Evolutionary conservation across 768 basidiomycete species (phyloP), one percentile per base, ranked within the genome.

Genomic region (Suillus placidus): DNA sequence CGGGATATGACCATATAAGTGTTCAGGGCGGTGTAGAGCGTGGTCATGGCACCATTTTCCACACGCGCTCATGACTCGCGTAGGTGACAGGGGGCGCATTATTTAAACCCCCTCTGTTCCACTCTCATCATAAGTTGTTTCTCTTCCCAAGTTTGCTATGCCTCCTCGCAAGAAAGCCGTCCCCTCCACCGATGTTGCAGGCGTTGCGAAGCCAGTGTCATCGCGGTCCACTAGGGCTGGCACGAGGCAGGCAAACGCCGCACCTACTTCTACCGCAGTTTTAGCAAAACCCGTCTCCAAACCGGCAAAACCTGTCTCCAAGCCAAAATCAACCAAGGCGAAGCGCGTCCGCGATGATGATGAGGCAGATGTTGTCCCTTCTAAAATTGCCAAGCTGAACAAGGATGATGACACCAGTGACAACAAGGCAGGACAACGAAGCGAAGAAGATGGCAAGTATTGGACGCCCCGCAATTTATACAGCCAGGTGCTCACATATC

Each of bases 161-260:
- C 80, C 82, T 66, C 82, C 84, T 56, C 77, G 81, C 64, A 84
- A 83, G 72, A 84, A 83, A 75, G 70, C 78, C 45, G 66, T 78
- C 38, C 68, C 75, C 61, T 69, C 74, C 64, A 32, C 58, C 32
- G 43, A 47, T 18, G 45, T n/a, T 35, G 77, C 71, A 51, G 64
- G 69, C 34, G 77, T 76, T 9, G 74, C 78, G 26, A 61, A 56
- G 32, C 67, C 67, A 47, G 51, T 35, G 3, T 68, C 72, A 20
- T 67, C 77, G 52, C 69, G 71, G 13, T 64, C 71, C 43, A 72
- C 80, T 62, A 81, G 81, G 65, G 74, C 80, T 30, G 76, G 81
- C 64, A 74, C 67, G 20, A 80, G 76, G 62, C 35, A 64, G 34
- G 37, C 51, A 35, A 61, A 60, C 57, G 61, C 74, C 30, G 70